Conservation (phyloP, 768 basidiomycete genomes). For the Rhodosporidiobolus sp. region DNA sequence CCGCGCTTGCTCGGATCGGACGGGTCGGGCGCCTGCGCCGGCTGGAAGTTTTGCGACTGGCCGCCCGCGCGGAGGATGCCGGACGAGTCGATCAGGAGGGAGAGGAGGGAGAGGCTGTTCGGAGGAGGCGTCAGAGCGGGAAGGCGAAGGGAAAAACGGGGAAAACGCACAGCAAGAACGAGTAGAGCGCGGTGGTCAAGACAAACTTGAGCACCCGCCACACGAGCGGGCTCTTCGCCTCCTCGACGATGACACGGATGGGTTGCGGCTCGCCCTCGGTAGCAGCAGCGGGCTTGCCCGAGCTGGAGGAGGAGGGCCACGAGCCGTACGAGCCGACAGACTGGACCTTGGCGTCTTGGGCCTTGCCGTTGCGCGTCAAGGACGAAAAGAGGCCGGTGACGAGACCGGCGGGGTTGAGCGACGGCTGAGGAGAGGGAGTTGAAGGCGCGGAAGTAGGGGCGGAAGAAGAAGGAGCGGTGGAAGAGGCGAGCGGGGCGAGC, state of each 20-base stretch:
- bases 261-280: slow-evolving; percentile 56
- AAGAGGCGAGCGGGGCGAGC: background rate
- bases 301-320: slow-evolving; percentile 38
- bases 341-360: slow-evolving; percentile 31
- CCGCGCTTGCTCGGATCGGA: slow-evolving; percentile 52
- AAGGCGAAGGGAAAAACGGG: slow-evolving; percentile 54
- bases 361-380: slow-evolving; percentile 13
- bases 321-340: slow-evolving; percentile 19
- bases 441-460: background rate
- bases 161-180: slow-evolving; percentile 51
- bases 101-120: slow-evolving; percentile 74
- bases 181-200: slow-evolving; percentile 29
- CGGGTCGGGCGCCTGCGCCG: slow-evolving; percentile 51
- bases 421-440: background rate
- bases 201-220: slow-evolving; percentile 33
- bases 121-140: background rate
- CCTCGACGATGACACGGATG: slow-evolving; percentile 74
- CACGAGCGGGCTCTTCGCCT: slow-evolving; percentile 59
- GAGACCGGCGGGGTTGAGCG: slow-evolving; percentile 48
- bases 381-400: slow-evolving; percentile 38
- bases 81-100: slow-evolving; percentile 86
- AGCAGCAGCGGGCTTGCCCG: slow-evolving; percentile 52
- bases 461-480: background rate
- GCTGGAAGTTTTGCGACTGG: slow-evolving; percentile 76
- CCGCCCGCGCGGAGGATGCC: slow-evolving; percentile 82